Evolutionary conservation across 805 yeast species (phyloP).

Genomic region (Saccharomycopsis sp.): DNA sequence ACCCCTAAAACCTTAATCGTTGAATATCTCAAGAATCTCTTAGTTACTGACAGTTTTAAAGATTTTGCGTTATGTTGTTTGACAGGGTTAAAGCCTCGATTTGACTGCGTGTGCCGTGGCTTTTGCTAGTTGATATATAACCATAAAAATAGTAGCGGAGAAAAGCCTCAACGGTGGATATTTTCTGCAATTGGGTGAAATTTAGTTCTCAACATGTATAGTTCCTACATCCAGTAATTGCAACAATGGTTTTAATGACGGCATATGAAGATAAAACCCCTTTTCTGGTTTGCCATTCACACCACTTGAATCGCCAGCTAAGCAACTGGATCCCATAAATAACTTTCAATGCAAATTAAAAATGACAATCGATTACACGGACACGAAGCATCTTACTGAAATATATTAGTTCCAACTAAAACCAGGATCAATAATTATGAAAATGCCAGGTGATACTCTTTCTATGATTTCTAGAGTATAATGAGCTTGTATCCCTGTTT

Average conservation of each 20-base stretch:
- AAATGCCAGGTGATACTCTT: no score
- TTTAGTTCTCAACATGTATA: neutral
- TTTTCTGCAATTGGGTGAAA: neutral
- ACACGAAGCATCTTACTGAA: no score
- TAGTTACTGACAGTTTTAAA: neutral
- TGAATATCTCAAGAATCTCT: neutral
- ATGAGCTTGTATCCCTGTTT: no score
- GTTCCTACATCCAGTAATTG: neutral
- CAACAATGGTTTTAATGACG: neutral
- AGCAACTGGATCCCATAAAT: no score
- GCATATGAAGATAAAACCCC: neutral
- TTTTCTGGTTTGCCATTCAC: neutral
- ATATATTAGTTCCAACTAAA: no score
- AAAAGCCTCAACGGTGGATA: neutral
- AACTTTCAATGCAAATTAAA: no score
- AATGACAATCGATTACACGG: no score
- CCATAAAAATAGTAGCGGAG: neutral
- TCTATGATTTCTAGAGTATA: no score
- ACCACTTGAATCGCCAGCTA: no score
- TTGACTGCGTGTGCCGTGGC: neutral
- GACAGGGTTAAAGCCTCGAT: neutral
- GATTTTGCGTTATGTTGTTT: neutral
- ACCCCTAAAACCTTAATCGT: neutral
- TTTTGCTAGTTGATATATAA: neutral
- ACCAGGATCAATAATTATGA: no score